A percentile compares a stretch with the other conserved stretches of the same genome.
Evolutionary conservation across 441 rosid species (phyloP).

Genomic region (Erysimum cheiri): DNA sequence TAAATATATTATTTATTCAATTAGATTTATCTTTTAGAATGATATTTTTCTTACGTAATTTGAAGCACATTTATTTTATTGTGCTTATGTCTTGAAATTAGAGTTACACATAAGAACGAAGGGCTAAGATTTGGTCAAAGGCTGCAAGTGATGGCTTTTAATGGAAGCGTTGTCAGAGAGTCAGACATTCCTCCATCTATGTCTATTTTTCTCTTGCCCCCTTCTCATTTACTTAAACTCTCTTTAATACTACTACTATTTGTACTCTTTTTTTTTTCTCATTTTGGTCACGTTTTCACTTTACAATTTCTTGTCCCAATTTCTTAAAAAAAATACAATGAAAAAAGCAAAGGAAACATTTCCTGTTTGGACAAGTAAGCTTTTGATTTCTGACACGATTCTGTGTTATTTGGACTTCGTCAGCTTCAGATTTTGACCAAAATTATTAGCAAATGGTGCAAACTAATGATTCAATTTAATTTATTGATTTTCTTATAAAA

Average conservation of each 20-base stretch:
- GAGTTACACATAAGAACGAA: slow-evolving; percentile 30
- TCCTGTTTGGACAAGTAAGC: slow-evolving; percentile 34
- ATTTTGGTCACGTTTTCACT: slow-evolving; percentile 26
- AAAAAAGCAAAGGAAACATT: slow-evolving; percentile 32
- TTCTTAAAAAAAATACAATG: not conserved
- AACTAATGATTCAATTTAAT: slow-evolving; percentile 6
- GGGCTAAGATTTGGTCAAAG: slow-evolving; percentile 45
- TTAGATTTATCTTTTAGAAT: not conserved
- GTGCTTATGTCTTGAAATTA: slow-evolving; percentile 24
- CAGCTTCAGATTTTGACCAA: slow-evolving; percentile 43
- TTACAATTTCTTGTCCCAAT: slow-evolving; percentile 30
- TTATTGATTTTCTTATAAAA: not conserved
- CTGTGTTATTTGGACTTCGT: slow-evolving; percentile 40
- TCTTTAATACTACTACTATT: slow-evolving; percentile 27
- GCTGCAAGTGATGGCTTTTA: slow-evolving; percentile 32
- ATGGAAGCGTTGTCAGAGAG: slow-evolving; percentile 29
- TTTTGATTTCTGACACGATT: slow-evolving; percentile 38
- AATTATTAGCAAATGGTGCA: slow-evolving; percentile 24
- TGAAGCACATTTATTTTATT: slow-evolving; percentile 18
- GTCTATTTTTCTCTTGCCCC: slow-evolving; percentile 9
- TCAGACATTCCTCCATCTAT: slow-evolving; percentile 40
- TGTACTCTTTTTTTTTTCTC: not conserved
- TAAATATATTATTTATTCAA: too few relatives aligned
- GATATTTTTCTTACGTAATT: not conserved
- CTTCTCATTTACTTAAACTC: slow-evolving; percentile 17